Evolutionary conservation across 176 grass and related monocot genomes (phyloP).

Genomic region (Dendrocalamus sinicus): DNA sequence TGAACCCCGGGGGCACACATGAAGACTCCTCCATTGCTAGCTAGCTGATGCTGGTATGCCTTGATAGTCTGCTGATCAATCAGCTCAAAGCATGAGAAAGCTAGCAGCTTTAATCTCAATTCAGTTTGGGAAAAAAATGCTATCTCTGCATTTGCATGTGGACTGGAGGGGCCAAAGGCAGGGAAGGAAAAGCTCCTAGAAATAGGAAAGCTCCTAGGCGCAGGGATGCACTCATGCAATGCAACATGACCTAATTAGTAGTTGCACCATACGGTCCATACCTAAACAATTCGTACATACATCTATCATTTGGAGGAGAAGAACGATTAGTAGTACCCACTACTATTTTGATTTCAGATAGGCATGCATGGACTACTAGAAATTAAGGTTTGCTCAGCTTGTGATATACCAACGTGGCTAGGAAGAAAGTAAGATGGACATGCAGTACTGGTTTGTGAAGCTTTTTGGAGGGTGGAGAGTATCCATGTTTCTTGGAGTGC

Average conservation of each 20-base stretch:
- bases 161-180: constrained; percentile 22
- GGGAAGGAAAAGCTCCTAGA: constrained; percentile 20
- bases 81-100: constrained; percentile 7
- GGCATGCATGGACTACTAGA: not conserved
- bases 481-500: constrained; percentile 80
- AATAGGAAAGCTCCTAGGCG: constrained; percentile 27
- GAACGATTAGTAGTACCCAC: not conserved
- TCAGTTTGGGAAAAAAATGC: not conserved
- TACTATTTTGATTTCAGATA: not conserved
- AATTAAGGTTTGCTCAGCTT: constrained; percentile 19
- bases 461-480: constrained; percentile 67
- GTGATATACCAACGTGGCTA: constrained; percentile 44
- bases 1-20: constrained; percentile 89
- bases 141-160: not conserved
- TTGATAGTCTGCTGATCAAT: not conserved
- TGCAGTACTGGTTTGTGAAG: constrained; percentile 25
- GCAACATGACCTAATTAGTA: constrained; percentile 43
- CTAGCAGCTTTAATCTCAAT: not conserved
- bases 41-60: not conserved
- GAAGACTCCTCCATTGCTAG: not conserved
- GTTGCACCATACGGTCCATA: constrained; percentile 40
- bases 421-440: not conserved
- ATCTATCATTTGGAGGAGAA: not conserved
- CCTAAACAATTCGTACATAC: constrained; percentile 35
- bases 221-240: not conserved